Evolutionary conservation across 805 yeast genomes (phyloP).

Genomic region (Metschnikowia aberdeeniae): DNA sequence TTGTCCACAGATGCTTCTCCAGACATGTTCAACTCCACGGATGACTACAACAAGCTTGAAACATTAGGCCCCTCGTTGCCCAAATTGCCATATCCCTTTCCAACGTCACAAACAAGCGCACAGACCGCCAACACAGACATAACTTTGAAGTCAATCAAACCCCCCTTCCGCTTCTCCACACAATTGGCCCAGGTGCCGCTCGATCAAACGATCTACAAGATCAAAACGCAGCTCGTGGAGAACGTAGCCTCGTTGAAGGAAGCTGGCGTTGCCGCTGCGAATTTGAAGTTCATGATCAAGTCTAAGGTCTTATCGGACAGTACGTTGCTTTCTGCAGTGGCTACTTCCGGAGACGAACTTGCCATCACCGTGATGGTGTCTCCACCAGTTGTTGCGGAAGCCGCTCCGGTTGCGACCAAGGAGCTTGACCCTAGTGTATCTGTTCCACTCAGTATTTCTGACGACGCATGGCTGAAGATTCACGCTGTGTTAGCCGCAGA

Average conservation of each 20-base stretch:
- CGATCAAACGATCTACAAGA: constrained; percentile 31
- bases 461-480: constrained; percentile 45
- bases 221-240: constrained; percentile 36
- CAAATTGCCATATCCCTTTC: constrained; percentile 34
- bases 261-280: constrained; percentile 29
- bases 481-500: constrained; percentile 30
- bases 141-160: constrained; percentile 60
- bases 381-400: constrained; percentile 7
- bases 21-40: constrained; percentile 29
- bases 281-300: constrained; percentile 51
- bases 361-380: constrained; percentile 19
- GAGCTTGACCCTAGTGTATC: constrained; percentile 5
- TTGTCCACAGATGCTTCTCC: constrained; percentile 38
- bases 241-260: constrained; percentile 22
- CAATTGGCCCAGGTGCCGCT: constrained; percentile 21
- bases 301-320: constrained; percentile 62
- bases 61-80: constrained; percentile 49
- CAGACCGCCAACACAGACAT: constrained; percentile 19
- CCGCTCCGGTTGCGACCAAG: neutral
- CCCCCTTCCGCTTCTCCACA: constrained; percentile 58
- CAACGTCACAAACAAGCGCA: constrained; percentile 8
- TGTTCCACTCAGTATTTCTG: constrained; percentile 11
- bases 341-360: constrained; percentile 10
- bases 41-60: constrained; percentile 25
- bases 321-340: constrained; percentile 29